Conservation (phyloP, 164 flowering plant genomes). For the Liriodendron chinense region DNA sequence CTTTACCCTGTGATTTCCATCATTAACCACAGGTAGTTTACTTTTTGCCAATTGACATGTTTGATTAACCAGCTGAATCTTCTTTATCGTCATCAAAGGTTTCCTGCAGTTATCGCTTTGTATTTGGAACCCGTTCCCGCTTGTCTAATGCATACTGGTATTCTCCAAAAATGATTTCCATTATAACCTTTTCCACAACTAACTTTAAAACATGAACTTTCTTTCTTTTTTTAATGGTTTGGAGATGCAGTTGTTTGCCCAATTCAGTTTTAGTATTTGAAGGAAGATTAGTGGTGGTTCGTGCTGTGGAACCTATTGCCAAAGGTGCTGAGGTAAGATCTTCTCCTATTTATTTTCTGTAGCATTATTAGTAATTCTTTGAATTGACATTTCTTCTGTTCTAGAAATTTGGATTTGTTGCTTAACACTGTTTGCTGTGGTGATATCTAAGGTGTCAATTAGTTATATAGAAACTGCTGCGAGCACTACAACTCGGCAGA, state of each 20-base stretch:
- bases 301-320: constrained; percentile 75
- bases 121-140: not conserved
- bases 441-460: constrained; percentile 57
- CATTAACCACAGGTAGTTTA: constrained; percentile 85
- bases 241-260: constrained; percentile 76
- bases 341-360: not conserved
- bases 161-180: not conserved
- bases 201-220: not conserved
- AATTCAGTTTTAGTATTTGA: constrained; percentile 90
- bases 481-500: constrained; percentile 79
- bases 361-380: not conserved
- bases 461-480: constrained; percentile 97
- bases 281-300: constrained; percentile 72
- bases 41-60: not conserved
- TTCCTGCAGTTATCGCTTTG: not conserved
- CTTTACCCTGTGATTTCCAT: constrained; percentile 88
- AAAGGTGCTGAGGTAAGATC: constrained; percentile 74
- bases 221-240: constrained; percentile 16
- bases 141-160: not conserved
- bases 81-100: not conserved
- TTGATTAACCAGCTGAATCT: not conserved
- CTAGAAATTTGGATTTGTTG: not conserved
- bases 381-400: not conserved
- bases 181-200: not conserved
- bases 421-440: constrained; percentile 7